Conservation (phyloP, 768 basidiomycete genomes). For the Collybia mongolica region DNA sequence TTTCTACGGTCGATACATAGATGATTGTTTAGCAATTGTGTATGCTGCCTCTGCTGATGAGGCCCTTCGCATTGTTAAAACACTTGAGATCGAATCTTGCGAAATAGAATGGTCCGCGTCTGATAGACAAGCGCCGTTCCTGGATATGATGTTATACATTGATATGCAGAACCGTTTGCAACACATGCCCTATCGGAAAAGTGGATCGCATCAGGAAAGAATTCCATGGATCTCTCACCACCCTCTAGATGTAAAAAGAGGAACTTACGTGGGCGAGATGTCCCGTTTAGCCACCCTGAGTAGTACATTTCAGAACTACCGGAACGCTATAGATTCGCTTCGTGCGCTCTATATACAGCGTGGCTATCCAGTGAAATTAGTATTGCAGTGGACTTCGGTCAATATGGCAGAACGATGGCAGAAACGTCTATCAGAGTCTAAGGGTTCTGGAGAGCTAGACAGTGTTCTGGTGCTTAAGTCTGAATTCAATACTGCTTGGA, state of each 20-base stretch:
- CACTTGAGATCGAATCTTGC: conserved; percentile 14
- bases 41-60: conserved; percentile 15
- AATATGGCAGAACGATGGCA: conserved; percentile 25
- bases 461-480: conserved; percentile 29
- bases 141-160: conserved; percentile 26
- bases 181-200: conserved; percentile 14
- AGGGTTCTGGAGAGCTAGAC: conserved; percentile 7
- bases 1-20: conserved; percentile 30
- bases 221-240: conserved; percentile 18
- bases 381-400: conserved; percentile 25
- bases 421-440: conserved; percentile 13
- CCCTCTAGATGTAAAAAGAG: conserved; percentile 15
- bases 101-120: conserved; percentile 16
- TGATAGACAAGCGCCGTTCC: conserved; percentile 13
- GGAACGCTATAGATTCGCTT: conserved; percentile 20
- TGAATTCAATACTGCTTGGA: conserved; percentile 28
- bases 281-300: conserved; percentile 21
- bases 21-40: conserved; percentile 24
- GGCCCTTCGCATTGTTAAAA: conserved; percentile 3
- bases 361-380: conserved; percentile 25
- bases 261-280: conserved; percentile 18
- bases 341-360: conserved; percentile 23
- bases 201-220: conserved; percentile 18
- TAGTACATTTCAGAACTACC: conserved; percentile 23
- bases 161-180: conserved; percentile 12